phyloP scores from a whole-genome alignment of 2,329 filamentous ascomycete genomes.

The Hansfordia pulvinata region DNA sequence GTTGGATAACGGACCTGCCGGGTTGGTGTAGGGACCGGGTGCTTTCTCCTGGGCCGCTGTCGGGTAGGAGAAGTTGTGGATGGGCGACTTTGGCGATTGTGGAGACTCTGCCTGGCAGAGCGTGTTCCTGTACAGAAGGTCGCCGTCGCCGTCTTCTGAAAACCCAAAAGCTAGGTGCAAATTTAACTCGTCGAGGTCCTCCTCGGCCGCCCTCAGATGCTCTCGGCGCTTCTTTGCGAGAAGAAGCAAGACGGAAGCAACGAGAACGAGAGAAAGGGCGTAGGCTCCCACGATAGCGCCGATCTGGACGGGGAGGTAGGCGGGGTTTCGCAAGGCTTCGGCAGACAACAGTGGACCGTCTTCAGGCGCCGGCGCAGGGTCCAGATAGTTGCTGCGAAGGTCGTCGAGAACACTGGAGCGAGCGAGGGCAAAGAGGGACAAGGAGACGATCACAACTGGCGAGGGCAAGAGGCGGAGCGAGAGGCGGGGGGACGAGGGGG shows the following conservation, averaged over 20 bases:
- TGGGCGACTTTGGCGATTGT: constrained; percentile 18
- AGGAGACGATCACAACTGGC: constrained; percentile 5
- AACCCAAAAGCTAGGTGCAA: too few species aligned
- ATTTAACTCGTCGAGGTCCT: constrained; percentile 33
- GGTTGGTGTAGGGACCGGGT: constrained; percentile 29
- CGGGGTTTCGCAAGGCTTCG: constrained; percentile 42
- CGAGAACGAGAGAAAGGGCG: constrained; percentile 60
- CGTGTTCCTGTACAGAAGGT: constrained; percentile 8
- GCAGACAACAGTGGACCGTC: constrained; percentile 46
- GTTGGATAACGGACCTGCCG: constrained; percentile 30
- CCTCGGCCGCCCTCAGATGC: constrained; percentile 36
- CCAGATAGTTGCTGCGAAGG: constrained; percentile 23
- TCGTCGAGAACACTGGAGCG: constrained; percentile 10
- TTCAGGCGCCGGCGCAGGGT: constrained; percentile 44
- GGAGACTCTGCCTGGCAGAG: constrained; percentile 17
- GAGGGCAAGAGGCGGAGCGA: constrained; percentile 11
- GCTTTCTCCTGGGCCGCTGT: constrained; percentile 18
- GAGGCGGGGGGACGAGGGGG: constrained; percentile 12
- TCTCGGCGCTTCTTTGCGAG: constrained; percentile 42
- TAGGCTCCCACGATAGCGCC: constrained; percentile 76
- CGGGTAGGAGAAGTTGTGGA: constrained; percentile 38
- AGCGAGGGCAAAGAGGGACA: constrained; percentile 12
- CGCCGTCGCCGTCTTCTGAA: constrained; percentile 8
- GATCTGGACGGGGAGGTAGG: constrained; percentile 67
- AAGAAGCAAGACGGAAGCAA: constrained; percentile 51